Base-by-base conservation (phyloP, 2,329 filamentous ascomycete genomes). In the Botryosphaeria dothidea region DNA sequence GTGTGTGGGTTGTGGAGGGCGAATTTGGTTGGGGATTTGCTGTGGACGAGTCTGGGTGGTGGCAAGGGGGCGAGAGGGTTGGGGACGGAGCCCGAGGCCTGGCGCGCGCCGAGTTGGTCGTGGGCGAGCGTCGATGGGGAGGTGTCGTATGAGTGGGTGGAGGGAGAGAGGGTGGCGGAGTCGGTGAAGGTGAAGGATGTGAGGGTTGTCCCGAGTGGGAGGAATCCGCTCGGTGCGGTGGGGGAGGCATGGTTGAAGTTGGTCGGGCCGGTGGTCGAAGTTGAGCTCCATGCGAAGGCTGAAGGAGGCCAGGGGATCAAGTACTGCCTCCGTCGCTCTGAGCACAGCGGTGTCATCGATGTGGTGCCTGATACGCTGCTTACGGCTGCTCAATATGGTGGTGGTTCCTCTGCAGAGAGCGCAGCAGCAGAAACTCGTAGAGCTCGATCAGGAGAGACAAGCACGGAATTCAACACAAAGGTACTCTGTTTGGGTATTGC, bases 1-100 rank as follows among this genome's bases (percentile, higher is more conserved):
- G n/a, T 75, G n/a, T 72, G 72, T 15, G 74, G 75, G n/a, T 45
- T 76, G 0, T 76, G 74, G 74, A 72, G 72, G 52, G 65, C 66
- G 13, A 73, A 75, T n/a, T 51, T 76, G 15, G 69, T 71, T 3
- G 69, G 67, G 8, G 74, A 74, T 62, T 54, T 76, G 11, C 65
- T 76, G n/a, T 76, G 74, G 75, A 67, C 60, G 27, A 31, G 13
- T 8, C 1, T 13, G 25, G 46, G 21, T 25, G 45, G n/a, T n/a
- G 41, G n/a, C 17, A 9, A 1, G 43, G 43, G 5, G 43, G 19
- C 4, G 13, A 23, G 34, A 68, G 23, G 67, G 56, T 34, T 67
- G 8, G 48, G 66, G 15, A 34, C 66, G 8, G 13, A 19, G 4
- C 23, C 68, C 11, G 19, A 46, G 25, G 21, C 64, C 23, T 41